Conservation (phyloP, 345 rosid species). For the Gossypium raimondii region DNA sequence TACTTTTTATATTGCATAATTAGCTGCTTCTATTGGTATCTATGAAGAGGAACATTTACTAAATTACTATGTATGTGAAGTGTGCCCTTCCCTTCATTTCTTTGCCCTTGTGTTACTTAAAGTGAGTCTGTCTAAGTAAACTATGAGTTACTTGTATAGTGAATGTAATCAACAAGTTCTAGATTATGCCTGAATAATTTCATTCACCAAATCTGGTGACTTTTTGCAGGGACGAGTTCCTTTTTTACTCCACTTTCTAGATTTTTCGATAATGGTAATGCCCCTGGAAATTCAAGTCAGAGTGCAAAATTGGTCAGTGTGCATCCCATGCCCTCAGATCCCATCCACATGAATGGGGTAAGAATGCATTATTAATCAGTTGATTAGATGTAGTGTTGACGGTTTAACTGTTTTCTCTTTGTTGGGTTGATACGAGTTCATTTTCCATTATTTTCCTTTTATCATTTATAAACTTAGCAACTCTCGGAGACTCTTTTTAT, state of each 20-base stretch:
- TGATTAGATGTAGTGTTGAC: not conserved
- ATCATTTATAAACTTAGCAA: not conserved
- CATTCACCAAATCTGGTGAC: slow-evolving; percentile 12
- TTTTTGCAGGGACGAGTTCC: slow-evolving; percentile 47
- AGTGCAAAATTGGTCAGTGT: slow-evolving; percentile 38
- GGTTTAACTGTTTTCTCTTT: not conserved
- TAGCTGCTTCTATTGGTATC: slow-evolving; percentile 8
- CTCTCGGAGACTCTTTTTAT: not conserved
- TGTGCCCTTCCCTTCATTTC: not conserved
- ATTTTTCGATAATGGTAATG: slow-evolving; percentile 37
- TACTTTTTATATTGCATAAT: slow-evolving; percentile 13
- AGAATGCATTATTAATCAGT: slow-evolving; percentile 9
- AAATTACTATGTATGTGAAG: not conserved
- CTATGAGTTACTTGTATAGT: not conserved
- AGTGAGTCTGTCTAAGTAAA: not conserved
- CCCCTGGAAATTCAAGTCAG: slow-evolving; percentile 32
- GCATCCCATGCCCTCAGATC: slow-evolving; percentile 47
- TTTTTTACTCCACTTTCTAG: slow-evolving; percentile 57
- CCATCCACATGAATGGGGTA: slow-evolving; percentile 37
- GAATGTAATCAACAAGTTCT: slow-evolving; percentile 1
- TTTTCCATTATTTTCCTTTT: not conserved
- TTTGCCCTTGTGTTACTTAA: not conserved
- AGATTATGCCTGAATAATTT: slow-evolving; percentile 9
- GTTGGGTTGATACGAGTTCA: not conserved
- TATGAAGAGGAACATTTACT: not conserved